These are phyloP conservation scores for Lepiota brunneoincarnata DNA, from an alignment of 768 basidiomycete species.

Conservation along the genomic window DNA sequence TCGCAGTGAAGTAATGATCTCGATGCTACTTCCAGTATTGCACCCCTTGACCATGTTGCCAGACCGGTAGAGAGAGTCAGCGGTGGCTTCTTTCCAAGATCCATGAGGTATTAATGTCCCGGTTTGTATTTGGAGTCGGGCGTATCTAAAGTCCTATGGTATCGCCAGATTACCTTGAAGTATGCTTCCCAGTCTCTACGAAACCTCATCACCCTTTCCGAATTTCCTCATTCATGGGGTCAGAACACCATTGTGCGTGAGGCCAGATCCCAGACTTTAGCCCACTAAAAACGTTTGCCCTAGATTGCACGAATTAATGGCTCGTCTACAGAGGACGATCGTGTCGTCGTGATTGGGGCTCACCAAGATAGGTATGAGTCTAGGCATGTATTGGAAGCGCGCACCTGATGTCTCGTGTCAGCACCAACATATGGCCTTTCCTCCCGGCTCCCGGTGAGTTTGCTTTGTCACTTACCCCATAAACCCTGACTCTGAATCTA, in stretches of 20 bases:
- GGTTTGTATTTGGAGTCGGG: slow-evolving; percentile 4
- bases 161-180: slow-evolving; percentile 56
- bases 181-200: slow-evolving; percentile 57
- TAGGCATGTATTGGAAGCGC: not conserved
- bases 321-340: slow-evolving; percentile 56
- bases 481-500: slow-evolving; percentile 6
- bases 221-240: slow-evolving; percentile 81
- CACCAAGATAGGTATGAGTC: slow-evolving; percentile 73
- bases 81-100: slow-evolving; percentile 73
- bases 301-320: slow-evolving; percentile 80
- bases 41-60: slow-evolving; percentile 9
- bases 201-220: slow-evolving; percentile 57
- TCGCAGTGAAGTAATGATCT: slow-evolving; percentile 61
- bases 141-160: slow-evolving; percentile 5
- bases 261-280: not conserved
- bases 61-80: slow-evolving; percentile 79
- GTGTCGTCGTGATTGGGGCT: slow-evolving; percentile 69
- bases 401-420: slow-evolving; percentile 21
- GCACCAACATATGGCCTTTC: slow-evolving; percentile 79
- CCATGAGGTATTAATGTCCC: slow-evolving; percentile 42
- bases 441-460: slow-evolving; percentile 68
- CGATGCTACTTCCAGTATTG: slow-evolving; percentile 15
- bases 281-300: slow-evolving; percentile 12
- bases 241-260: slow-evolving; percentile 72
- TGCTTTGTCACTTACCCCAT: slow-evolving; percentile 9